Evolutionary conservation across 495 filamentous ascomycete species (phyloP).

Genomic region (Tirmania nivea): DNA sequence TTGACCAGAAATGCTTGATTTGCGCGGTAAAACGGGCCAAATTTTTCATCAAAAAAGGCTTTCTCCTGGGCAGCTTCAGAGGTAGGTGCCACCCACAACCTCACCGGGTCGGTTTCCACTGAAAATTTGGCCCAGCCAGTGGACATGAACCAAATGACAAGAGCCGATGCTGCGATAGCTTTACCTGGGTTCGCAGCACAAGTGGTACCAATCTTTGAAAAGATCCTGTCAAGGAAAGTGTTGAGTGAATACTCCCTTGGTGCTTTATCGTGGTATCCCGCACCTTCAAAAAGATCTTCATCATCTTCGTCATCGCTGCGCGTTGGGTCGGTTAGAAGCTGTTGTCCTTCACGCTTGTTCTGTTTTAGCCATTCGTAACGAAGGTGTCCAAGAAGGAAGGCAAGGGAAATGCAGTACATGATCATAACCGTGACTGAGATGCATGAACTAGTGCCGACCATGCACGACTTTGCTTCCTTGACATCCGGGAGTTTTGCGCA

Average conservation of each 20-base stretch:
- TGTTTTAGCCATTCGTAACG: slow-evolving; percentile 48
- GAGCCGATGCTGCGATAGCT: slow-evolving; percentile 48
- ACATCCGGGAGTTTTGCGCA: slow-evolving; percentile 65
- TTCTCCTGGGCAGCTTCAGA: slow-evolving; percentile 85
- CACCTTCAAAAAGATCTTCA: slow-evolving; percentile 50
- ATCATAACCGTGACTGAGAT: slow-evolving; percentile 80
- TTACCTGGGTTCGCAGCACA: slow-evolving; percentile 67
- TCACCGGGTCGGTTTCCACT: slow-evolving; percentile 72
- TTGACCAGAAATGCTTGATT: slow-evolving; percentile 90
- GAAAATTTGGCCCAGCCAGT: slow-evolving; percentile 69
- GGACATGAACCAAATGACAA: slow-evolving; percentile 54
- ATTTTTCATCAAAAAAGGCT: slow-evolving; percentile 79
- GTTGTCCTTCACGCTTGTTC: slow-evolving; percentile 54
- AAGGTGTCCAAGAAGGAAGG: slow-evolving; percentile 40
- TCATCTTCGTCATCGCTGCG: slow-evolving; percentile 79
- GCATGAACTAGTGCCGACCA: slow-evolving; percentile 70
- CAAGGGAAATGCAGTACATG: slow-evolving; percentile 54
- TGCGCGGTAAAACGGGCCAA: slow-evolving; percentile 86
- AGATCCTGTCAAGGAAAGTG: slow-evolving; percentile 50
- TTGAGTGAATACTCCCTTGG: slow-evolving; percentile 60
- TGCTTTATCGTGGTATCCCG: slow-evolving; percentile 38
- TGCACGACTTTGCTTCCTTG: slow-evolving; percentile 41
- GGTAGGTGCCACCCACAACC: slow-evolving; percentile 84
- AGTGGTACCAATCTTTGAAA: slow-evolving; percentile 57
- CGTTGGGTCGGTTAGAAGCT: slow-evolving; percentile 47